Evolutionary conservation across 169 alveolate species (phyloP).

Genomic region (Eimeria acervulina): DNA sequence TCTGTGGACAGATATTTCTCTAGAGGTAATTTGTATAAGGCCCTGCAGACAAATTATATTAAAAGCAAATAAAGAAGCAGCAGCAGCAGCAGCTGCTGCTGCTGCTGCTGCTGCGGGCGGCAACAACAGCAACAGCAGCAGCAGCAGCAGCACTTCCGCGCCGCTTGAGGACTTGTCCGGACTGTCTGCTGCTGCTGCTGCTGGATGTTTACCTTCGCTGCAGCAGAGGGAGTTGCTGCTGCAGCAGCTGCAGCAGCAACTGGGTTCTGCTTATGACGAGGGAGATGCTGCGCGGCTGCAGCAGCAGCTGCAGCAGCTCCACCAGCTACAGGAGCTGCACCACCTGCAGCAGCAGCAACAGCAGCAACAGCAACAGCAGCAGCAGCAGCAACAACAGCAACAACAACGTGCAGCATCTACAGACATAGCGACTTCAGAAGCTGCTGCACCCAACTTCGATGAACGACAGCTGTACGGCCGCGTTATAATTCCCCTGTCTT

Average conservation of each 20-base stretch:
- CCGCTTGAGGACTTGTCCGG: constrained; percentile 22
- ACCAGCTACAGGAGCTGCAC: not conserved
- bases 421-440: not conserved
- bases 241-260: constrained; percentile 19
- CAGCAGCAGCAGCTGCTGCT: constrained; percentile 8
- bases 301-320: constrained; percentile 41
- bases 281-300: not conserved
- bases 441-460: not conserved
- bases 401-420: not conserved
- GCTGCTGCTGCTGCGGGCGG: no score
- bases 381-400: constrained; percentile 3
- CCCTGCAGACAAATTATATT: constrained; percentile 20
- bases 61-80: not conserved
- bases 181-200: constrained; percentile 31
- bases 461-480: constrained; percentile 75
- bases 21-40: constrained; percentile 26
- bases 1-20: constrained; percentile 71
- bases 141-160: not conserved
- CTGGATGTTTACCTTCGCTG: constrained; percentile 1
- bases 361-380: constrained; percentile 48
- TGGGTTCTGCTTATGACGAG: not conserved
- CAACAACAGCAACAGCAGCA: constrained; percentile 22
- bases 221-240: constrained; percentile 32
- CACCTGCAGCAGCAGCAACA: constrained; percentile 45
- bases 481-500: constrained; percentile 73